These are phyloP conservation scores for Trichoderma hamatum DNA, from an alignment of 2,329 filamentous ascomycete species.

Conservation along the genomic window DNA sequence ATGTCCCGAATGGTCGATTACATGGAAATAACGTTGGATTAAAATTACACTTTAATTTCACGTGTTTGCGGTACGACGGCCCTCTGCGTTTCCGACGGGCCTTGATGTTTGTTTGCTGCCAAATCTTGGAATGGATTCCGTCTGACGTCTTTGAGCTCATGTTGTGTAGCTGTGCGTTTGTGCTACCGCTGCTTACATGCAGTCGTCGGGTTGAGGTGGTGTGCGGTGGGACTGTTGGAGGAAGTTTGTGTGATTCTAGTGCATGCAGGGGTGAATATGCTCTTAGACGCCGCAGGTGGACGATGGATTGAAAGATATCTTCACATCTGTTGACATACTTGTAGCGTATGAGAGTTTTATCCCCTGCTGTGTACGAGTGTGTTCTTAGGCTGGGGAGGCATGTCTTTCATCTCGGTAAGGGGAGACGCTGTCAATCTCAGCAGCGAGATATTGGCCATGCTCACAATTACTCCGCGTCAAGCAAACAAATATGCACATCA, in stretches of 20 bases:
- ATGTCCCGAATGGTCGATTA: not conserved
- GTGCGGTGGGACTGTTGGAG: not conserved
- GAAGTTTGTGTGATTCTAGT: not conserved
- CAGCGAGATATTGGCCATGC: not conserved
- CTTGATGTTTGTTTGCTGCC: not conserved
- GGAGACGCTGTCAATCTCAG: not conserved
- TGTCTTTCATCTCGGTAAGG: not conserved
- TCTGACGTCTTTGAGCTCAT: not conserved
- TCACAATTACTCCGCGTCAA: not conserved
- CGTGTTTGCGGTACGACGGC: slow-evolving; percentile 11
- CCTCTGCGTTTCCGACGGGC: slow-evolving; percentile 8
- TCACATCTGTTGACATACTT: not conserved
- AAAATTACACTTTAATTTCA: slow-evolving; percentile 15
- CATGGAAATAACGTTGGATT: not conserved
- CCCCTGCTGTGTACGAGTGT: not conserved
- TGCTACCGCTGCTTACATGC: not conserved
- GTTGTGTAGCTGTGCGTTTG: not conserved
- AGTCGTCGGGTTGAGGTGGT: not conserved
- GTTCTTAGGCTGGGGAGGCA: not conserved
- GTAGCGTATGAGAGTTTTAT: not conserved
- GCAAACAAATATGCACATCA: slow-evolving; percentile 5
- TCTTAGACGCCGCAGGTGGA: not conserved
- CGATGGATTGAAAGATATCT: not conserved
- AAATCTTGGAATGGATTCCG: slow-evolving; percentile 1
- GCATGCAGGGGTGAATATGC: too few relatives aligned